A percentile compares a stretch with the other conserved stretches of the same genome.
These are phyloP conservation scores for Coemansia biformis DNA, from an alignment of 192 early-diverging fungal genomes.

Conservation along the genomic window DNA sequence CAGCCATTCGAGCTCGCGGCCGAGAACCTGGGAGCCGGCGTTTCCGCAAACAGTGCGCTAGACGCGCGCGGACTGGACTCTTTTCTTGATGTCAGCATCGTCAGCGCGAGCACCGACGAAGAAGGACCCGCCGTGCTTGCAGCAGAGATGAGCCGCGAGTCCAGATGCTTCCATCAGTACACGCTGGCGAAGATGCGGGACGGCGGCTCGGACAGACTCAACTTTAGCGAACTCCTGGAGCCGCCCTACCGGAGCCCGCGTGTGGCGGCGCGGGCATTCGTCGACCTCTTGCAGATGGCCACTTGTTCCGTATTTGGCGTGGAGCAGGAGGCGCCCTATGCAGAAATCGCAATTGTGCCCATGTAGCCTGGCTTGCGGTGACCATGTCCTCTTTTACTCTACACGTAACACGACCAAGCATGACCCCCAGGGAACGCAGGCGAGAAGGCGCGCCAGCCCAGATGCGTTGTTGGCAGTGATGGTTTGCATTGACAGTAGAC, in stretches of 20 bases:
- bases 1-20: slow-evolving; percentile 34
- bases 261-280: slow-evolving; percentile 38
- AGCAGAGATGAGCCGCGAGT: slow-evolving; percentile 18
- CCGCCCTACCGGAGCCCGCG: slow-evolving; percentile 21
- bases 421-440: no score
- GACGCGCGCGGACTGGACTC: slow-evolving; percentile 27
- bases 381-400: neutral
- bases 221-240: slow-evolving; percentile 19
- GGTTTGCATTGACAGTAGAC: no score
- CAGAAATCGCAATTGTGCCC: slow-evolving; percentile 2
- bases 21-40: neutral
- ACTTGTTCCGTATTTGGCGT: slow-evolving; percentile 25
- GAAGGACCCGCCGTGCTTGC: neutral
- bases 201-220: neutral
- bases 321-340: slow-evolving; percentile 8
- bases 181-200: slow-evolving; percentile 12
- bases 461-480: no score
- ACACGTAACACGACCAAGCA: no score
- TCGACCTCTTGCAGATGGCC: slow-evolving; percentile 38
- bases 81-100: slow-evolving; percentile 20
- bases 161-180: slow-evolving; percentile 26
- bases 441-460: slow-evolving; percentile 13
- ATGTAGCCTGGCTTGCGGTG: no score
- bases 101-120: neutral
- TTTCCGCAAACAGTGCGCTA: neutral